Base-by-base conservation (phyloP, 768 basidiomycete species). In the Agaricus blazei region DNA sequence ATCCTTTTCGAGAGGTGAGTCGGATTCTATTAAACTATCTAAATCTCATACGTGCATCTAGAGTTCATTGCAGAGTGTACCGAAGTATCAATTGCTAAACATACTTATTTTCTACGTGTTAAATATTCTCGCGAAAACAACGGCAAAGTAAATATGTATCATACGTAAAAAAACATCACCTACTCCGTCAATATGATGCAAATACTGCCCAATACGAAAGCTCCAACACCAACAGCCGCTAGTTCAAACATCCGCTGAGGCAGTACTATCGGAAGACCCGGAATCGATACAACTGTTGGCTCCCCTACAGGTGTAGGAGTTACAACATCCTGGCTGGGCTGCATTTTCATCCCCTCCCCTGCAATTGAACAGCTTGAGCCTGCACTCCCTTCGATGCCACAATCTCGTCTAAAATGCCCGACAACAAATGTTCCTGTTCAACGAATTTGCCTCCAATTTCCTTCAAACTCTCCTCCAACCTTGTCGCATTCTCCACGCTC, bases 31-130 rank as follows among this genome's bases (percentile, higher is more conserved):
- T 12, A 47, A 19, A 29, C 12, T 50, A 37, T 48, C 48, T 12
- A 43, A 29, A 4, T 44, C 26, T 24, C 28, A 29, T 27, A 23
- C 27, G 11, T 37, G 51, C 5, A 52, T 45, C 31, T 47, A 80
- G 80, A 53, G 79, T 80, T 23, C 80, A 79, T 62, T 79, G 78
- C 66, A 75, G 78, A n/a, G 68, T 78, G n/a, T 79, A 77, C 58
- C 69, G 72, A 54, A 80, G 78, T 56, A 51, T 75, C 36, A 75
- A 77, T 58, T 54, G 63, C 45, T 68, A 58, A 19, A 63, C 28
- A 23, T 23, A 27, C 28, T 29, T 9, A 45, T 14, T 37, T 19
- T 34, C 7, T 8, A 11, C 11, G 8, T 6, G 5, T 34, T 8
- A 34, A 34, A 34, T 8, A 34, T 34, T 34, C 5, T 34, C 34